phyloP scores from a whole-genome alignment of 208 protist species.

The Hexamita inflata region DNA sequence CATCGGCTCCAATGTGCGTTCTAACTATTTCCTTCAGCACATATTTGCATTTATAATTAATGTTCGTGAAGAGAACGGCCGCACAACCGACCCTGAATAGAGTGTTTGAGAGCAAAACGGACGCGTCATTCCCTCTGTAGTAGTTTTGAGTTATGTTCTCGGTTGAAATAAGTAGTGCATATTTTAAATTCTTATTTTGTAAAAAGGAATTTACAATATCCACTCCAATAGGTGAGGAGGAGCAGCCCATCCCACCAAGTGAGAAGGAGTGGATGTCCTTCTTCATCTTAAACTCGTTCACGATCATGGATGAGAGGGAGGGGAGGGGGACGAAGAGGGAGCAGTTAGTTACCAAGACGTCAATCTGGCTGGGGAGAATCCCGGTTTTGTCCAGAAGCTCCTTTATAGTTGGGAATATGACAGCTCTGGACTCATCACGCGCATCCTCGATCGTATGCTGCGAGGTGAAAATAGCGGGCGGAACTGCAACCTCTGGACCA shows the following conservation, averaged over 20 bases:
- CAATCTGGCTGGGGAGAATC: background rate
- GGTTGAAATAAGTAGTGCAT: conserved; percentile 22
- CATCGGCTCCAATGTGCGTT: conserved; percentile 33
- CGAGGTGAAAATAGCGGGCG: conserved; percentile 14
- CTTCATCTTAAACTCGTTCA: conserved; percentile 18
- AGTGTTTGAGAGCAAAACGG: conserved; percentile 30
- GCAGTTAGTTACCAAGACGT: conserved; percentile 12
- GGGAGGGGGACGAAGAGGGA: conserved; percentile 1
- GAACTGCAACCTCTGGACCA: conserved; percentile 44
- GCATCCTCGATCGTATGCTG: conserved; percentile 38
- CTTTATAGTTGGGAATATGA: conserved; percentile 42
- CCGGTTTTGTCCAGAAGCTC: conserved; percentile 42
- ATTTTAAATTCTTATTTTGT: too few relatives aligned
- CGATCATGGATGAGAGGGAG: conserved; percentile 21
- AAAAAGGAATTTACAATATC: too few relatives aligned
- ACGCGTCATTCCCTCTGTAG: conserved; percentile 22
- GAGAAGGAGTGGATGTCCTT: background rate
- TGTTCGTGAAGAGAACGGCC: conserved; percentile 17
- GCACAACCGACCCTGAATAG: conserved; percentile 26
- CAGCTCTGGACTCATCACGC: conserved; percentile 36
- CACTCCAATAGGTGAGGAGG: background rate
- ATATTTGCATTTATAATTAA: too few relatives aligned
- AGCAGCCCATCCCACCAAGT: conserved; percentile 24
- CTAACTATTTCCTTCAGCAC: background rate
- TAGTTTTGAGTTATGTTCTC: conserved; percentile 29